These are phyloP conservation scores for Auriscalpium vulgare DNA, from an alignment of 768 basidiomycete genomes.

Conservation along the genomic window DNA sequence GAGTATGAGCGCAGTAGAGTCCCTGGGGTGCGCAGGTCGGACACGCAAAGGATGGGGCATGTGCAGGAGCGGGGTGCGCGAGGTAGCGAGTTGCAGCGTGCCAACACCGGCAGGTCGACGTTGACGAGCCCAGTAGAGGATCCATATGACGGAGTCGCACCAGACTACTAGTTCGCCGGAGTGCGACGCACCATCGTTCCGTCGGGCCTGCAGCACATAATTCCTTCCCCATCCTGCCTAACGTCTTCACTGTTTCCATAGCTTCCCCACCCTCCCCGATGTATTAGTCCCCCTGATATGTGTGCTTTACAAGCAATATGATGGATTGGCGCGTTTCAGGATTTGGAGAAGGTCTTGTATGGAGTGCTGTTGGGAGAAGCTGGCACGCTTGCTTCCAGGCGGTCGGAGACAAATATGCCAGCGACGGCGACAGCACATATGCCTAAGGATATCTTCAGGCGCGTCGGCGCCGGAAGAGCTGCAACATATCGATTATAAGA, in stretches of 20 bases:
- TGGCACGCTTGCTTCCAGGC: slow-evolving; percentile 18
- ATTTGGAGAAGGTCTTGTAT: neutral
- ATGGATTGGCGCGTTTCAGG: neutral
- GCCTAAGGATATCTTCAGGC: slow-evolving; percentile 24
- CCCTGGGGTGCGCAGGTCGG: neutral
- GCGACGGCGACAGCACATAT: slow-evolving; percentile 23
- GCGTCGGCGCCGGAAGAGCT: slow-evolving; percentile 27
- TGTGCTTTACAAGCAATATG: neutral
- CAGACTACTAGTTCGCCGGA: neutral
- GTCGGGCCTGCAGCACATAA: neutral
- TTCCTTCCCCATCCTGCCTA: neutral
- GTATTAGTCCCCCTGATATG: neutral
- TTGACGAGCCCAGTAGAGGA: neutral
- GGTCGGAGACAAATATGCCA: slow-evolving; percentile 24
- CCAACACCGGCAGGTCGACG: neutral
- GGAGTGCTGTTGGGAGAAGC: neutral
- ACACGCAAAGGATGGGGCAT: neutral
- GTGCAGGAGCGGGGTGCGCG: neutral
- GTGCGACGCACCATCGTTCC: neutral
- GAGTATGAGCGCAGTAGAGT: too few relatives aligned
- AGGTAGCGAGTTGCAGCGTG: neutral
- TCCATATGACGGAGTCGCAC: slow-evolving; percentile 9
- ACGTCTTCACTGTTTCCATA: neutral
- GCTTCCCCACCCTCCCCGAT: neutral
- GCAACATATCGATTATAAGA: slow-evolving; percentile 9